Evolutionary conservation across 441 rosid species (phyloP), one percentile per base, ranked within the genome.

Genomic region (Metrosideros polymorpha): DNA sequence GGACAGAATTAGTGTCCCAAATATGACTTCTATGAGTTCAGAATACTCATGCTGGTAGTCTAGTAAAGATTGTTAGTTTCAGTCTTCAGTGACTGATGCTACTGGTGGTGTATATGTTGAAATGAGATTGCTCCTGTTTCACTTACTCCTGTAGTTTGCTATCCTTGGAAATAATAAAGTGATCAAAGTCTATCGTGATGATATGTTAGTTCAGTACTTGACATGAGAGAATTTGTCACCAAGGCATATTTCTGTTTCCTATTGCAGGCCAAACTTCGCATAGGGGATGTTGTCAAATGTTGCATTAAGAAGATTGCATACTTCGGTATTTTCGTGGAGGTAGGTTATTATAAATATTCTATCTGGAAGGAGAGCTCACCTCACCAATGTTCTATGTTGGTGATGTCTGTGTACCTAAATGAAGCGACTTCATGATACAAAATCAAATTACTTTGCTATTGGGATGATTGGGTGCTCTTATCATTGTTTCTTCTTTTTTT

Each of bases 301-400:
- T 89, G 93, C 90, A 92, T 95, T 90, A 93, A 89, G 91, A 95
- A 94, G 88, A 95, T 96, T 50, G 92, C 95, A 83, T 94, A 97
- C 88, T 96, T 94, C 83, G 98, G 97, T 86, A 92, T 96, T 59
- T 95, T 96, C 90, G 98, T 96, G 47, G 98, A 97, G 97, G 98
- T 96, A 91, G 90, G 86, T 29, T 77, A 39, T 54, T 75, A 12
- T 71, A 47, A 71, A 35, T 71, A 22, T 39, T 71, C 79, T 39
- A 39, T 13, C 79, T 71, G 1, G n/a, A 71, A 39, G 19, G 15
- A 35, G 79, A 22, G 79, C 79, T 22, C 79, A 39, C n/a, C 39
- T n/a, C n/a, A n/a, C n/a, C 49, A 71, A 71, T 15, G 4, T 71
- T 71, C n/a, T 39, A 71, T 22, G n/a, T 71, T 71, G 79, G 47